Evolutionary conservation across 805 yeast species (phyloP).

Genomic region (Ascoidea asiatica): DNA sequence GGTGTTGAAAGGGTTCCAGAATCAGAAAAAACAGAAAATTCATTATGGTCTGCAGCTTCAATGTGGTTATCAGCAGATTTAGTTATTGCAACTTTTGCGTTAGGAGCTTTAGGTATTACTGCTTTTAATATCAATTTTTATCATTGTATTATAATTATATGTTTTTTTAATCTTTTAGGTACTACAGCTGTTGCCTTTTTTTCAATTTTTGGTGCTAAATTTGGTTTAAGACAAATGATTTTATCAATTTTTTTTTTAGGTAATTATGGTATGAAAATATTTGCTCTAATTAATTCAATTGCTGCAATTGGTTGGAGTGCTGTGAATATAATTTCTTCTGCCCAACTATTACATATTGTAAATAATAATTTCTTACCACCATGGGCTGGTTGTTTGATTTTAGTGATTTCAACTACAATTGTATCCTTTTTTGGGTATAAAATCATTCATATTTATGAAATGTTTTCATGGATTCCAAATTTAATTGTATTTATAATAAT

Average conservation of each 20-base stretch:
- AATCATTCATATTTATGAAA: slow-evolving; percentile 70
- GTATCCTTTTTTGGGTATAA: slow-evolving; percentile 79
- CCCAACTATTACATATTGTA: slow-evolving; percentile 68
- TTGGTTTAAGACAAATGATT: slow-evolving; percentile 83
- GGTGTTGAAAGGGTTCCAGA: slow-evolving; percentile 78
- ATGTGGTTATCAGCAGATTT: slow-evolving; percentile 90
- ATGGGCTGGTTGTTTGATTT: slow-evolving; percentile 79
- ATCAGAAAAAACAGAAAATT: slow-evolving; percentile 58
- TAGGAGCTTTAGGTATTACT: slow-evolving; percentile 61
- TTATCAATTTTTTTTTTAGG: slow-evolving; percentile 71
- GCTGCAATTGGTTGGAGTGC: slow-evolving; percentile 96
- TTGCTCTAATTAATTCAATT: slow-evolving; percentile 62
- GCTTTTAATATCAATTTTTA: slow-evolving; percentile 61
- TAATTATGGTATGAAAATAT: slow-evolving; percentile 57
- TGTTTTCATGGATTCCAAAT: slow-evolving; percentile 83
- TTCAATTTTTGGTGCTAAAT: slow-evolving; percentile 69
- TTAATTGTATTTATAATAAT: slow-evolving; percentile 59
- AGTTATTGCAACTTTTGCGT: slow-evolving; percentile 70
- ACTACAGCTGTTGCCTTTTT: slow-evolving; percentile 68
- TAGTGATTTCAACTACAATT: slow-evolving; percentile 51
- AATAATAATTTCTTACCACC: slow-evolving; percentile 60
- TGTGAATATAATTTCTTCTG: slow-evolving; percentile 80
- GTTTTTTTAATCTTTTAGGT: slow-evolving; percentile 68
- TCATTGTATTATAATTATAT: slow-evolving; percentile 49
- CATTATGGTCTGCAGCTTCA: slow-evolving; percentile 57